Conservation (phyloP, 139 green algal species). For the Picochlorum sp. region DNA sequence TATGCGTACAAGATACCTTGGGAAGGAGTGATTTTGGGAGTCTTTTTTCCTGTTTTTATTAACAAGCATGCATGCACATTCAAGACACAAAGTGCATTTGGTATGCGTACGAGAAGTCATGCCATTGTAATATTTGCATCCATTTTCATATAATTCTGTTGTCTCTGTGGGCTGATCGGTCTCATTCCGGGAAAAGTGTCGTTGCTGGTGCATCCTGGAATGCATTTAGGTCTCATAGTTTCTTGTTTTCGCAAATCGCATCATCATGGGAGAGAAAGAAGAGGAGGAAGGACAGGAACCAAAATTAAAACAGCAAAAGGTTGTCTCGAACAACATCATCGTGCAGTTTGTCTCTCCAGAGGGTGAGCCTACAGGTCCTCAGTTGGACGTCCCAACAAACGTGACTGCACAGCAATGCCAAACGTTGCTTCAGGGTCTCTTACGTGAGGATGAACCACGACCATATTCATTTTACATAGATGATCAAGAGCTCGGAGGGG, state of each 20-base stretch:
- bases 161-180: too few relatives aligned
- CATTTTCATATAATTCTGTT: too few relatives aligned
- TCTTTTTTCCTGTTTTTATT: too few relatives aligned
- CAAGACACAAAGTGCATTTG: too few relatives aligned
- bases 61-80: too few relatives aligned
- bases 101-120: too few relatives aligned
- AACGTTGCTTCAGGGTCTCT: conserved; percentile 77
- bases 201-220: too few relatives aligned
- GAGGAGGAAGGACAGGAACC: conserved; percentile 9
- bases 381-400: conserved; percentile 81
- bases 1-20: neutral
- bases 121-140: too few relatives aligned
- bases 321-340: conserved; percentile 56
- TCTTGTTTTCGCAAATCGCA: too few relatives aligned
- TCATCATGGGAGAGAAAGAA: conserved; percentile 7
- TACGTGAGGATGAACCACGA: conserved; percentile 74
- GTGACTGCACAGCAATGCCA: conserved; percentile 79
- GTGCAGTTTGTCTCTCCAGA: conserved; percentile 65
- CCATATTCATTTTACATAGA: conserved; percentile 92
- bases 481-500: conserved; percentile 59
- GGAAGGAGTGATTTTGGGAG: too few relatives aligned
- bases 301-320: neutral
- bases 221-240: too few relatives aligned
- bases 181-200: too few relatives aligned
- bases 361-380: conserved; percentile 60